Conservation (phyloP, 371 early-diverging fungal genomes). For the Cokeromyces recurvatus region DNA sequence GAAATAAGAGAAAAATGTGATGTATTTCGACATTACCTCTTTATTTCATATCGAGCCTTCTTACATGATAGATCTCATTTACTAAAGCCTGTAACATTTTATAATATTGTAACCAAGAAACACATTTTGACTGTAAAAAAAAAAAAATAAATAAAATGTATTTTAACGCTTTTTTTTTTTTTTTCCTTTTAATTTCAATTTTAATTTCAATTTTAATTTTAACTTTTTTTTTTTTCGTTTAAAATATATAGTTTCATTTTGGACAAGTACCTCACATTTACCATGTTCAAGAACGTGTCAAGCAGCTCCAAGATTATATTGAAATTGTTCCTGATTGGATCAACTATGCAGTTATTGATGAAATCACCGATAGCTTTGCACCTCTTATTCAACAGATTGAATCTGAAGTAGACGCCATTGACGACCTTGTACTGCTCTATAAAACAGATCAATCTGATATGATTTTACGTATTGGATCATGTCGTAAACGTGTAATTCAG, state of each 20-base stretch:
- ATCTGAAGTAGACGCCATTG: slow-evolving; percentile 83
- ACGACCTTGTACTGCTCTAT: slow-evolving; percentile 86
- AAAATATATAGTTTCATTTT: slow-evolving; percentile 56
- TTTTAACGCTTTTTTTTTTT: too few species aligned
- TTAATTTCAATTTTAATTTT: too few species aligned
- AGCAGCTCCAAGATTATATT: background rate
- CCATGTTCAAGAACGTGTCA: slow-evolving; percentile 35
- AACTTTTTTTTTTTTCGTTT: background rate
- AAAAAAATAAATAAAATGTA: too few species aligned
- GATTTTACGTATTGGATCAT: slow-evolving; percentile 78
- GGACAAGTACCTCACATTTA: slow-evolving; percentile 33
- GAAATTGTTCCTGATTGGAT: slow-evolving; percentile 65
- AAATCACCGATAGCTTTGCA: slow-evolving; percentile 78
- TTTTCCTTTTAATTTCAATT: too few species aligned
- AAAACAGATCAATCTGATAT: slow-evolving; percentile 81
- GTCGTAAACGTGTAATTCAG: slow-evolving; percentile 72
- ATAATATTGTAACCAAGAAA: slow-evolving; percentile 60
- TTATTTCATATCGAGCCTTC: slow-evolving; percentile 77
- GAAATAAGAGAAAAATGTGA: slow-evolving; percentile 92
- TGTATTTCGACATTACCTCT: slow-evolving; percentile 81
- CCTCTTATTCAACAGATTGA: slow-evolving; percentile 73
- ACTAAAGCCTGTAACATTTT: slow-evolving; percentile 34
- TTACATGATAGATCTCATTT: slow-evolving; percentile 49
- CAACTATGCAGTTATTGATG: slow-evolving; percentile 80
- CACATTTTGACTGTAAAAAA: slow-evolving; percentile 72